Percentiles rank a stretch among this genome's conserved stretches.
These are phyloP conservation scores for Beta lomatogona DNA, from an alignment of 179 eudicot genomes.

Conservation along the genomic window DNA sequence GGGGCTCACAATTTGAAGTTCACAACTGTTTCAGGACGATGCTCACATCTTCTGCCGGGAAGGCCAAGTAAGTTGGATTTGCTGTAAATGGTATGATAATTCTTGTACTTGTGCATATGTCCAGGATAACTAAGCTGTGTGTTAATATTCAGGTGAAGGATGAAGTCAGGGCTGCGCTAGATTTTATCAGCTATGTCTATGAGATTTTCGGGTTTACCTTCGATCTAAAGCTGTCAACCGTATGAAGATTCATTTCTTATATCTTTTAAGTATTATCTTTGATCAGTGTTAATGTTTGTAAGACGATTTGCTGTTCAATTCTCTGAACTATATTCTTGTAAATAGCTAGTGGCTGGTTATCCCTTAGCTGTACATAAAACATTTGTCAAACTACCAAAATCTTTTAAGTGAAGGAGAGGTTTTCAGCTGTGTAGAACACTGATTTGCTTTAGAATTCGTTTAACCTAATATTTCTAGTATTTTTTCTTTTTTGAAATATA, in stretches of 20 bases:
- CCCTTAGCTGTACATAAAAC: background rate
- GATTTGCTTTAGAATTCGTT: no score
- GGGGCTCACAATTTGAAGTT: constrained; percentile 2
- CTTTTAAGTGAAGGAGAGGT: background rate
- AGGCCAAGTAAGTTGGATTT: constrained; percentile 64
- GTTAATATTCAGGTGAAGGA: constrained; percentile 70
- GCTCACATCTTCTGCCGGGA: constrained; percentile 97
- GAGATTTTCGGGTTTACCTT: constrained; percentile 78
- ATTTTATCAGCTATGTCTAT: constrained; percentile 66
- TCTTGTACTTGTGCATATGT: background rate
- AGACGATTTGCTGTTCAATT: no score
- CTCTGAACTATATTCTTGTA: background rate
- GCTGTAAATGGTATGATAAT: constrained; percentile 6
- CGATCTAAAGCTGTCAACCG: constrained; percentile 90
- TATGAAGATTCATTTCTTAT: constrained; percentile 28
- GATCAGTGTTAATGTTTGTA: background rate
- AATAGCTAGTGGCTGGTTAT: background rate
- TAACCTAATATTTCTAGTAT: background rate
- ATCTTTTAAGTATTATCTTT: background rate
- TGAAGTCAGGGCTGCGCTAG: constrained; percentile 77
- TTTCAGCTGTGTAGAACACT: background rate
- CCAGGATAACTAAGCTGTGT: constrained; percentile 13
- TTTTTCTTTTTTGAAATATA: constrained; percentile 11
- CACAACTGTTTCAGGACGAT: constrained; percentile 71
- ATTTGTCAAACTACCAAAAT: background rate